Percentiles rank a stretch among this genome's conserved stretches.
These are phyloP conservation scores for Phytophthora nicotianae DNA, from an alignment of 352 stramenopile genomes.

Conservation along the genomic window DNA sequence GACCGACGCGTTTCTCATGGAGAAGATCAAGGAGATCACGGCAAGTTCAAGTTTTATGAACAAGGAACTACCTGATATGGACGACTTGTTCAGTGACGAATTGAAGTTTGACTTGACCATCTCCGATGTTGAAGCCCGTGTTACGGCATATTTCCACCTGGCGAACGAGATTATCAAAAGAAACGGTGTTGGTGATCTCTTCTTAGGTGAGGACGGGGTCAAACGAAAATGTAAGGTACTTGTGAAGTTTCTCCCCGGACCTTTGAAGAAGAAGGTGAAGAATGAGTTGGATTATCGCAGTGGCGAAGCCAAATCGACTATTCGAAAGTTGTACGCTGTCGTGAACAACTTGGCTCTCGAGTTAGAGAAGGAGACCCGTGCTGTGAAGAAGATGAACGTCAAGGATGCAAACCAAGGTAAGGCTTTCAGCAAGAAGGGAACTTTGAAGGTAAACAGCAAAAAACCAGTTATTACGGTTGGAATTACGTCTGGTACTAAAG, in stretches of 20 bases:
- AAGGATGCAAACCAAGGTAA: neutral
- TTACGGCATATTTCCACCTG: slow-evolving; percentile 15
- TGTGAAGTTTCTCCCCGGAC: neutral
- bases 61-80: slow-evolving; percentile 9
- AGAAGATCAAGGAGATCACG: slow-evolving; percentile 8
- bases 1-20: too few species aligned
- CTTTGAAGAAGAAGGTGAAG: neutral
- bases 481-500: neutral
- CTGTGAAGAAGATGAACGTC: neutral
- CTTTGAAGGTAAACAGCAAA: neutral
- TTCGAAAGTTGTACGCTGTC: slow-evolving; percentile 7
- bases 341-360: slow-evolving; percentile 8
- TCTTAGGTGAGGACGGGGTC: neutral
- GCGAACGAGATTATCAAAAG: slow-evolving; percentile 19
- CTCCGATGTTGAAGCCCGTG: slow-evolving; percentile 8
- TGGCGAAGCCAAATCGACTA: slow-evolving; percentile 4
- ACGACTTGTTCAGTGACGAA: slow-evolving; percentile 3
- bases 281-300: slow-evolving; percentile 10
- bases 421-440: neutral
- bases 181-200: slow-evolving; percentile 10
- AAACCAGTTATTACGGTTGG: neutral
- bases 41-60: slow-evolving; percentile 27
- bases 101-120: slow-evolving; percentile 15
- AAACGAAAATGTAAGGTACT: slow-evolving; percentile 21
- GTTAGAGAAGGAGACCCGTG: slow-evolving; percentile 1